A percentile compares a stretch with the other conserved stretches of the same genome.
Evolutionary conservation across 306 rosid genomes (phyloP).

Genomic region (Casuarina cunninghamiana): DNA sequence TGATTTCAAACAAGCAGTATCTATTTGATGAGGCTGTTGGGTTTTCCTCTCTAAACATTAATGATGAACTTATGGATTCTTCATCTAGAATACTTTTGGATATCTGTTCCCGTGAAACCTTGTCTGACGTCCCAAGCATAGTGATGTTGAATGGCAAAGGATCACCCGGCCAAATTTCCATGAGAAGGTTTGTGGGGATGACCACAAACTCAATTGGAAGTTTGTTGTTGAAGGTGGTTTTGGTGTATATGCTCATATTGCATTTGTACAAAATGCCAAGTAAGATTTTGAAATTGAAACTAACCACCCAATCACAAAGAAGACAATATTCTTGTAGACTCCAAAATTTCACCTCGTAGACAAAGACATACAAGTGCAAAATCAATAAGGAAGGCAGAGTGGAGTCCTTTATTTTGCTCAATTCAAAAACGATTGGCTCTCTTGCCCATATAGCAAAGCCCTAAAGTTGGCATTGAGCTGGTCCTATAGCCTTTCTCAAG

Average conservation of each 20-base stretch:
- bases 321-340: slow-evolving; percentile 40
- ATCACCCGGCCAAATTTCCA: slow-evolving; percentile 21
- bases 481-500: slow-evolving; percentile 37
- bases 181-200: slow-evolving; percentile 42
- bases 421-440: slow-evolving; percentile 44
- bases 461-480: slow-evolving; percentile 69
- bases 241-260: slow-evolving; percentile 28
- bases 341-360: slow-evolving; percentile 42
- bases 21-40: slow-evolving; percentile 33
- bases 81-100: slow-evolving; percentile 35
- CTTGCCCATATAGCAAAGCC: slow-evolving; percentile 51
- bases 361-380: slow-evolving; percentile 27
- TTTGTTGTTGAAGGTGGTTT: slow-evolving; percentile 43
- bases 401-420: slow-evolving; percentile 28
- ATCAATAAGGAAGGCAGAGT: slow-evolving; percentile 42
- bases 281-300: slow-evolving; percentile 35
- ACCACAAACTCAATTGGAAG: slow-evolving; percentile 31
- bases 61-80: slow-evolving; percentile 47
- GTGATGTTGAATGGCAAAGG: slow-evolving; percentile 28
- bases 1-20: slow-evolving; percentile 33
- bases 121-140: slow-evolving; percentile 37
- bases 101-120: slow-evolving; percentile 43
- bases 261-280: slow-evolving; percentile 32
- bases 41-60: slow-evolving; percentile 36
- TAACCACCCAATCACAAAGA: slow-evolving; percentile 35